A percentile compares a stretch with the other conserved stretches of the same genome.
Conservation (phyloP, 768 basidiomycete species). For the Boletellus sp. region DNA sequence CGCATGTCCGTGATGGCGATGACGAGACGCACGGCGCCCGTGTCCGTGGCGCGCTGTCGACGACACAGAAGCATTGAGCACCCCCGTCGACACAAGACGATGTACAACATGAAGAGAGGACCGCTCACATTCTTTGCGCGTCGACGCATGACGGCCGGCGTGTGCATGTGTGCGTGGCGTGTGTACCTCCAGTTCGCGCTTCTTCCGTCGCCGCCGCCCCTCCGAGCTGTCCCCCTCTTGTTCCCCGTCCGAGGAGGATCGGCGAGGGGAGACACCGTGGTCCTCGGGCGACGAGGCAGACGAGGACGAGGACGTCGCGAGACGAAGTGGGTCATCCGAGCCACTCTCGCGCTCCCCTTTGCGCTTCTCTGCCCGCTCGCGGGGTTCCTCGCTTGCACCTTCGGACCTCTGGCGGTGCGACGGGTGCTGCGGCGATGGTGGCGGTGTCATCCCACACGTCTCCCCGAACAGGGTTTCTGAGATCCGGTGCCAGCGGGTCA, state of each 20-base stretch:
- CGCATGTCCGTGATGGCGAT: constrained; percentile 2
- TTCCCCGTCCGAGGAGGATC: constrained; percentile 10
- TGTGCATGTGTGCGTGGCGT: neutral
- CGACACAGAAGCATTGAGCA: neutral
- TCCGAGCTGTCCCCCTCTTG: constrained; percentile 12
- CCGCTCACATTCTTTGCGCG: constrained; percentile 16
- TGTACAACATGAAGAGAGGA: neutral
- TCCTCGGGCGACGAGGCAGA: constrained; percentile 15
- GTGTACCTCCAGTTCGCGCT: constrained; percentile 13
- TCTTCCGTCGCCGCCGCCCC: constrained; percentile 17
- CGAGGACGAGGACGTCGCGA: constrained; percentile 9
- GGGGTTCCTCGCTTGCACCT: neutral
- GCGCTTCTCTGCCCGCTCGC: constrained; percentile 16
- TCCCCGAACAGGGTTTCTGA: constrained; percentile 26
- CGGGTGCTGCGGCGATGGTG: constrained; percentile 4
- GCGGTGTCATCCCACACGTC: constrained; percentile 21
- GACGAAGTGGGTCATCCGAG: neutral
- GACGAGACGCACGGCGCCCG: constrained; percentile 8
- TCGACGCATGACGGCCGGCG: neutral
- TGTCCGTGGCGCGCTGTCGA: constrained; percentile 5
- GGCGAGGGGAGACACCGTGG: neutral
- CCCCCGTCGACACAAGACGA: neutral
- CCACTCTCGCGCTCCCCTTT: constrained; percentile 8
- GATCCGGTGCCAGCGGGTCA: constrained; percentile 26
- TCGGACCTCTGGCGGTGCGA: neutral